A percentile compares a stretch with the other conserved stretches of the same genome.
Evolutionary conservation across 345 rosid species (phyloP).

Genomic region (Brassica nigra): DNA sequence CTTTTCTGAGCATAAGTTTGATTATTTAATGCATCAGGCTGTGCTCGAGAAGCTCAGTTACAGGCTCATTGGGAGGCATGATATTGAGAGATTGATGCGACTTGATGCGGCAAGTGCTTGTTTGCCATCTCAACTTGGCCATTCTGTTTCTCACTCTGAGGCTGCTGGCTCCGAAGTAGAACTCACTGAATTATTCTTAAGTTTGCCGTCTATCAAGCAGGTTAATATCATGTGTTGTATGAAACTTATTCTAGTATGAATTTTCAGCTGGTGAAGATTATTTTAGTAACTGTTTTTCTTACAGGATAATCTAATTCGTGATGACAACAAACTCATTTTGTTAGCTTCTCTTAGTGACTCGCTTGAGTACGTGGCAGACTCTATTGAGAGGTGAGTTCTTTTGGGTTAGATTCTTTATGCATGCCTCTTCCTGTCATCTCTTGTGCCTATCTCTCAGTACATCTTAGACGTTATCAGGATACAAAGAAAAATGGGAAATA

Average conservation of each 20-base stretch:
- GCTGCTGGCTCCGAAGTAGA: slow-evolving; percentile 61
- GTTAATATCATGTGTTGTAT: slow-evolving; percentile 41
- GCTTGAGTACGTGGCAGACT: slow-evolving; percentile 93
- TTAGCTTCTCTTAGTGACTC: slow-evolving; percentile 97
- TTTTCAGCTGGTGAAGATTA: slow-evolving; percentile 8
- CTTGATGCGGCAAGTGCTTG: slow-evolving; percentile 74
- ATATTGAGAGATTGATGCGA: slow-evolving; percentile 94
- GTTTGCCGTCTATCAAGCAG: slow-evolving; percentile 84
- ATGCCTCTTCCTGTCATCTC: slow-evolving; percentile 9
- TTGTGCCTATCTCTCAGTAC: slow-evolving; percentile 6
- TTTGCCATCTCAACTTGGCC: slow-evolving; percentile 61
- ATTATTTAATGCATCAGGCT: slow-evolving; percentile 63
- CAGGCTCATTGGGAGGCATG: slow-evolving; percentile 97
- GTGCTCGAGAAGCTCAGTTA: slow-evolving; percentile 98
- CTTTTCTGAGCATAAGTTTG: slow-evolving; percentile 32
- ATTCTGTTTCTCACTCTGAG: slow-evolving; percentile 55
- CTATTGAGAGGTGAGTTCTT: slow-evolving; percentile 83
- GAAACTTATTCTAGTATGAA: not conserved
- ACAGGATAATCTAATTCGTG: slow-evolving; percentile 96
- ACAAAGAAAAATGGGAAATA: not conserved
- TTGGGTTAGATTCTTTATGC: slow-evolving; percentile 28
- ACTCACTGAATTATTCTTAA: slow-evolving; percentile 70
- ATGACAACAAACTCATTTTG: slow-evolving; percentile 89
- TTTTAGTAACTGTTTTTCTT: slow-evolving; percentile 13
- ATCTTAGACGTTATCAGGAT: slow-evolving; percentile 25